phyloP scores from a whole-genome alignment of 495 filamentous ascomycete genomes.

The Aspergillus cristatus region DNA sequence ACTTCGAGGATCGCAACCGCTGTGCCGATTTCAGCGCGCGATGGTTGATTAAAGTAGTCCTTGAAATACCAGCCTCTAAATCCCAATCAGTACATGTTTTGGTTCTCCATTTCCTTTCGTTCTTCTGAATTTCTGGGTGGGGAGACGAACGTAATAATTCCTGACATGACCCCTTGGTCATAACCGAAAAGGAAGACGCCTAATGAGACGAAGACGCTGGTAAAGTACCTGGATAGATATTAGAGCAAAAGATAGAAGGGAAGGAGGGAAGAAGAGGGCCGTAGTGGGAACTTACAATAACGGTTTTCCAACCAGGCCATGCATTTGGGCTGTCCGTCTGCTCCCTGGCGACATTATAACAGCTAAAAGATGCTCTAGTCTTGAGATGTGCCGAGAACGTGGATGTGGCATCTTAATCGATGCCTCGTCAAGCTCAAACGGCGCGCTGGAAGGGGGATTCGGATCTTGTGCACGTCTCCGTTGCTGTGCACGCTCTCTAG shows the following conservation, averaged over 20 bases:
- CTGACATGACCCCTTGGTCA: constrained; percentile 99
- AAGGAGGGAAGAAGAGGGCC: constrained; percentile 18
- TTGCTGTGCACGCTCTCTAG: constrained; percentile 23
- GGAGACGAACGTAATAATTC: constrained; percentile 82
- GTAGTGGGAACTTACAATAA: constrained; percentile 57
- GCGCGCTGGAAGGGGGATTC: constrained; percentile 34
- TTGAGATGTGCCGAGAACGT: constrained; percentile 49
- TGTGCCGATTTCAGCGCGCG: constrained; percentile 74
- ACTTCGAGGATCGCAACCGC: constrained; percentile 96
- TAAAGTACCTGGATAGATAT: constrained; percentile 69
- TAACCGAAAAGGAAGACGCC: constrained; percentile 98
- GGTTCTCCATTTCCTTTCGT: too few relatives aligned
- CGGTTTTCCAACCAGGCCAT: constrained; percentile 92
- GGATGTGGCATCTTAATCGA: constrained; percentile 74
- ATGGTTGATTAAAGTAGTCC: constrained; percentile 85
- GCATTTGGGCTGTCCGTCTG: constrained; percentile 54
- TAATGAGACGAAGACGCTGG: constrained; percentile 94
- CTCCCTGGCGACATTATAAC: constrained; percentile 75
- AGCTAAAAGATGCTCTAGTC: constrained; percentile 59
- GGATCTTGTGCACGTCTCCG: constrained; percentile 46
- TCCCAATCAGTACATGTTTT: constrained; percentile 8
- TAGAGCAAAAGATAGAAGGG: constrained; percentile 10
- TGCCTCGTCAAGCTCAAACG: constrained; percentile 58
- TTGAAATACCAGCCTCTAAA: constrained; percentile 73
- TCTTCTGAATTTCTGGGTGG: neutral